Evolutionary conservation across 352 stramenopile genomes (phyloP).

Genomic region (Thalassiosira gravida): DNA sequence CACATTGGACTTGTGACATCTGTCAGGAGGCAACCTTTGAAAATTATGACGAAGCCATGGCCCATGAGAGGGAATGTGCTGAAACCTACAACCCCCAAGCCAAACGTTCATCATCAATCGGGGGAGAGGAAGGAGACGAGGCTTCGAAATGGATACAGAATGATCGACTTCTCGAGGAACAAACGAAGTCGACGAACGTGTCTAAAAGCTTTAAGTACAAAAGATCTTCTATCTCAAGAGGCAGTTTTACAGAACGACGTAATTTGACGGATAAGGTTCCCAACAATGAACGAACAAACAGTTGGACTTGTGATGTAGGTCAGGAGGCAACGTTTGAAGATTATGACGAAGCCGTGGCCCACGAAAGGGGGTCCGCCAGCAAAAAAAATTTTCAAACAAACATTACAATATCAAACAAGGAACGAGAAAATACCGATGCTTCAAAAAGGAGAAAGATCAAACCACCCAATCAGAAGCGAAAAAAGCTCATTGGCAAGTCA

Average conservation of each 20-base stretch:
- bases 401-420: constrained; percentile 3
- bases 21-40: constrained; percentile 24
- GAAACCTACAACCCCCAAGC: background rate
- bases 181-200: background rate
- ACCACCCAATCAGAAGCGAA: too few relatives aligned
- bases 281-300: background rate
- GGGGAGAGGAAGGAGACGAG: background rate
- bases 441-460: background rate
- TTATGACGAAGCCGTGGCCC: constrained; percentile 16
- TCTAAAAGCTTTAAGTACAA: background rate
- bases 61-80: constrained; percentile 12
- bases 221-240: background rate
- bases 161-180: background rate
- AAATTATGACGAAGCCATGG: constrained; percentile 6
- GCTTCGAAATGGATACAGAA: background rate
- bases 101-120: background rate
- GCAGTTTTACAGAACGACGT: background rate
- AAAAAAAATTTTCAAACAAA: constrained; percentile 5
- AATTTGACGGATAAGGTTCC: too few relatives aligned
- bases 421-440: constrained; percentile 1
- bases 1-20: constrained; percentile 18
- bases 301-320: constrained; percentile 27
- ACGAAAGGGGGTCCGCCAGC: constrained; percentile 10
- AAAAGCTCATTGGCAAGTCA: too few relatives aligned
- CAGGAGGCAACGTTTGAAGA: constrained; percentile 25